phyloP scores from a whole-genome alignment of 208 protist species.

The Kentomonas sorsogonicus region DNA sequence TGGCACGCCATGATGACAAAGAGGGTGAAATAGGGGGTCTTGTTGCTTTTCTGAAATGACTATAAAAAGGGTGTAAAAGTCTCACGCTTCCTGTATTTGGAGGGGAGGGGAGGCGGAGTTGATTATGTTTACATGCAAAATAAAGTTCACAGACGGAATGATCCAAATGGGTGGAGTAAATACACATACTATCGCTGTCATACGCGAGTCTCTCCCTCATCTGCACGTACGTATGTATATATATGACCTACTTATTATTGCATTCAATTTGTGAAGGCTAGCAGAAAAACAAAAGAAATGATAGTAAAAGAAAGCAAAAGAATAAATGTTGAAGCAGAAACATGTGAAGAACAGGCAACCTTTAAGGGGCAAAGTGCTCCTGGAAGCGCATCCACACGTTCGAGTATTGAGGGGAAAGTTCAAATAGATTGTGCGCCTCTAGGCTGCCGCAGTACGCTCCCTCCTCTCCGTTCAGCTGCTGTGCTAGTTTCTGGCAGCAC shows the following conservation, averaged over 20 bases:
- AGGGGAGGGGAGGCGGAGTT: background rate
- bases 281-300: background rate
- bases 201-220: too few relatives aligned
- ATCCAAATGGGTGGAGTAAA: too few relatives aligned
- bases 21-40: too few relatives aligned
- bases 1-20: slow-evolving; percentile 36
- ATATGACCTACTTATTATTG: too few relatives aligned
- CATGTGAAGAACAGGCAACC: background rate
- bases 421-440: slow-evolving; percentile 15
- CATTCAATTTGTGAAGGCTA: too few relatives aligned
- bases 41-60: slow-evolving; percentile 1
- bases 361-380: background rate
- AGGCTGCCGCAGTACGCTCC: background rate
- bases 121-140: background rate
- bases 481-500: too few relatives aligned
- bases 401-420: slow-evolving; percentile 10
- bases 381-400: slow-evolving; percentile 16
- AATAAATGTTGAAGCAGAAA: slow-evolving; percentile 9
- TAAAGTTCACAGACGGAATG: too few relatives aligned
- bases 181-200: too few relatives aligned
- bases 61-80: too few relatives aligned
- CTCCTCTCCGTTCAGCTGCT: background rate
- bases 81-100: background rate
- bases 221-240: too few relatives aligned
- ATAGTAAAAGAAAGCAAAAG: background rate